Evolutionary conservation across 2,329 filamentous ascomycete species (phyloP).

Genomic region (Diaporthe batatas): DNA sequence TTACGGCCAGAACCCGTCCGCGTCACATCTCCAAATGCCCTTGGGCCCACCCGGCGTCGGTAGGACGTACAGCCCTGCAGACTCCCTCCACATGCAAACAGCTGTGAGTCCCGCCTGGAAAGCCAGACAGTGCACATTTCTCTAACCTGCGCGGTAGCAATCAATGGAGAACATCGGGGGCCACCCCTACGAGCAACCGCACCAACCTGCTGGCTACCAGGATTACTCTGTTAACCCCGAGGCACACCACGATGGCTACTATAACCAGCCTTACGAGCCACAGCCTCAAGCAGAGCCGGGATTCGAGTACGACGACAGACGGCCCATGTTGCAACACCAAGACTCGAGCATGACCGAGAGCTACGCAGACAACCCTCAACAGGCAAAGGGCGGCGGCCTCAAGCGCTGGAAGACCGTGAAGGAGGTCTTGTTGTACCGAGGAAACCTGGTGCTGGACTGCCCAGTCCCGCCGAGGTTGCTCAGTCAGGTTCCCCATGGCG

Average conservation of each 20-base stretch:
- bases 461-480: slow-evolving; percentile 91
- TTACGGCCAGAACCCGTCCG: slow-evolving; percentile 64
- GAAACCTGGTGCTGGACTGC: slow-evolving; percentile 96
- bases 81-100: slow-evolving; percentile 85
- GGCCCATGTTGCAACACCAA: slow-evolving; percentile 81
- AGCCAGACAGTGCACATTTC: not conserved
- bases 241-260: slow-evolving; percentile 89
- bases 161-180: slow-evolving; percentile 65
- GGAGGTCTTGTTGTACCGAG: slow-evolving; percentile 96
- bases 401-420: slow-evolving; percentile 98
- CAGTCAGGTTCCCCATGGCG: slow-evolving; percentile 89
- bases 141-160: slow-evolving; percentile 55
- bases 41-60: slow-evolving; percentile 62
- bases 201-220: slow-evolving; percentile 44
- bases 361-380: slow-evolving; percentile 60
- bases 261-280: slow-evolving; percentile 84
- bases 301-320: slow-evolving; percentile 78
- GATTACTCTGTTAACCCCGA: slow-evolving; percentile 86
- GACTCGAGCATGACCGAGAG: slow-evolving; percentile 61
- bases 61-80: slow-evolving; percentile 71
- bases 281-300: slow-evolving; percentile 68
- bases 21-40: slow-evolving; percentile 75
- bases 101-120: slow-evolving; percentile 71
- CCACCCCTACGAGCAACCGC: slow-evolving; percentile 57
- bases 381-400: slow-evolving; percentile 68